phyloP scores from a whole-genome alignment of 805 yeast species.

The Candida nonsorbophila region DNA sequence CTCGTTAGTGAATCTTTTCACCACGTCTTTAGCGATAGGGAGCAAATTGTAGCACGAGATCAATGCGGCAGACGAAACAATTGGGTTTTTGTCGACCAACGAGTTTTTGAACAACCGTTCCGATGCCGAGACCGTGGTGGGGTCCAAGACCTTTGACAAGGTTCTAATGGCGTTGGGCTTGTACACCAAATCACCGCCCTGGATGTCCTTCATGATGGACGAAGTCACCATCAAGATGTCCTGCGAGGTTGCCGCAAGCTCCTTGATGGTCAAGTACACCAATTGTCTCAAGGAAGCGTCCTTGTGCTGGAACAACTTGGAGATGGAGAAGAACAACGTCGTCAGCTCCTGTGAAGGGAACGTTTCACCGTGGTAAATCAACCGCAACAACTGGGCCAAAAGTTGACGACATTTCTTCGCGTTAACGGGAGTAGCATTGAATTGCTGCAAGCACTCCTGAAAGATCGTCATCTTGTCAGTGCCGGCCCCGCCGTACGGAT shows the following conservation, averaged over 20 bases:
- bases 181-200: conserved; percentile 77
- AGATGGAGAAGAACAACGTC: conserved; percentile 84
- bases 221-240: conserved; percentile 97
- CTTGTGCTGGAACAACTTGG: conserved; percentile 91
- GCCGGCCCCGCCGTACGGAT: conserved; percentile 54
- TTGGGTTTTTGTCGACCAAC: conserved; percentile 84
- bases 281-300: conserved; percentile 84
- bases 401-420: conserved; percentile 81
- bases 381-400: conserved; percentile 75
- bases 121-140: conserved; percentile 84
- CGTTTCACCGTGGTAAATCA: conserved; percentile 79
- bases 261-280: conserved; percentile 92
- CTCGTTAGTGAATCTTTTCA: conserved; percentile 90
- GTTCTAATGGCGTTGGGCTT: conserved; percentile 96
- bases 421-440: conserved; percentile 86
- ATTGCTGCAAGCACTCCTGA: conserved; percentile 90
- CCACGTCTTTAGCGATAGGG: conserved; percentile 87
- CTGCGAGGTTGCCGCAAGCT: conserved; percentile 74
- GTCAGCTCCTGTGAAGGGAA: conserved; percentile 91
- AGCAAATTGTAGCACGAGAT: conserved; percentile 85
- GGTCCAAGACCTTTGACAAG: conserved; percentile 82
- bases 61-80: conserved; percentile 89
- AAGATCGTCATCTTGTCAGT: conserved; percentile 97
- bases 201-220: conserved; percentile 96
- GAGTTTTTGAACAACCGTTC: conserved; percentile 91